Percentiles rank a stretch among this genome's conserved stretches.
These are phyloP conservation scores for Trichophyton mentagrophytes DNA, from an alignment of 2,329 filamentous ascomycete genomes.

Conservation along the genomic window DNA sequence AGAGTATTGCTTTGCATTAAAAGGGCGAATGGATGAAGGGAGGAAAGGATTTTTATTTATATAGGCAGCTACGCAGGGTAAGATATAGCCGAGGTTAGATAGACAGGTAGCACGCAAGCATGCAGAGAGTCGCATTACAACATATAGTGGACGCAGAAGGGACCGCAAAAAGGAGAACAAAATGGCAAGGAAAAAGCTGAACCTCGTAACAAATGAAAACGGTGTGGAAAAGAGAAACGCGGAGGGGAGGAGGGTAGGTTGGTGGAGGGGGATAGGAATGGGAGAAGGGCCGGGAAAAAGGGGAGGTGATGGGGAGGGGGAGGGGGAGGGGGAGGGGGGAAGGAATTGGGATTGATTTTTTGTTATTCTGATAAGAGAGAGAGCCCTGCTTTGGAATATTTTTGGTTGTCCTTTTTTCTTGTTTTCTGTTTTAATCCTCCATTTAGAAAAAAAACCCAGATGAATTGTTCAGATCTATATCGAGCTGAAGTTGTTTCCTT, in stretches of 20 bases:
- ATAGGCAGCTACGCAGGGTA: background rate
- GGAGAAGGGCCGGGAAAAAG: background rate
- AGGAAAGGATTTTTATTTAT: background rate
- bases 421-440: too few relatives aligned
- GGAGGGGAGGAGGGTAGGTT: background rate
- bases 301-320: background rate
- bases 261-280: background rate
- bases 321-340: too few relatives aligned
- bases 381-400: too few relatives aligned
- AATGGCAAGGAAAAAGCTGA: background rate
- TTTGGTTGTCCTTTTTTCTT: too few relatives aligned
- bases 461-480: too few relatives aligned
- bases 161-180: background rate
- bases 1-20: too few relatives aligned
- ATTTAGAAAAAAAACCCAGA: too few relatives aligned
- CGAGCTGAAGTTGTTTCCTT: too few relatives aligned
- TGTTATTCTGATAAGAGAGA: too few relatives aligned
- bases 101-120: background rate
- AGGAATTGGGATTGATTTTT: too few relatives aligned
- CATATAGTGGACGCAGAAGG: background rate
- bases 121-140: conserved; percentile 1
- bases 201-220: conserved; percentile 3
- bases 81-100: background rate
- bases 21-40: background rate
- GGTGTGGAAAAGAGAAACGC: background rate